phyloP scores from a whole-genome alignment of 352 stramenopile genomes.

The Plasmopara muralis region DNA sequence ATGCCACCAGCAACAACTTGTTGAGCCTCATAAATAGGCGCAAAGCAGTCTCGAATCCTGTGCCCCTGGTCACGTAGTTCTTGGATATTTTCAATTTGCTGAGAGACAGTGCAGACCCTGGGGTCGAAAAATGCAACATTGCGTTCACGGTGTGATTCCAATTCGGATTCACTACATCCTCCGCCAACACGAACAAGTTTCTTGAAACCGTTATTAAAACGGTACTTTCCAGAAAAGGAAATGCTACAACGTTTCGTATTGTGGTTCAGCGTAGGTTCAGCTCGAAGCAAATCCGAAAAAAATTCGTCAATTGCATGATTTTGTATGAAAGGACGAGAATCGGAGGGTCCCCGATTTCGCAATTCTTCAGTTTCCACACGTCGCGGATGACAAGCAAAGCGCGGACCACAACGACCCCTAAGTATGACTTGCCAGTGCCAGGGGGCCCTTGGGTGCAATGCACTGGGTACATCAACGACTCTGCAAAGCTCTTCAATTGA shows the following conservation, averaged over 20 bases:
- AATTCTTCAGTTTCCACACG: conserved; percentile 62
- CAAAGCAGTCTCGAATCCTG: conserved; percentile 28
- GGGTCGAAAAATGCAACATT: conserved; percentile 29
- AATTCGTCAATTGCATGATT: conserved; percentile 88
- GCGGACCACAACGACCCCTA: conserved; percentile 77
- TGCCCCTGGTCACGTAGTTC: conserved; percentile 28
- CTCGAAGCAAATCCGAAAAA: conserved; percentile 62
- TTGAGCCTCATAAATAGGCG: conserved; percentile 25
- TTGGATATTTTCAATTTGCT: conserved; percentile 30
- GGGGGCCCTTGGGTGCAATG: conserved; percentile 84
- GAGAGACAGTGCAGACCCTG: conserved; percentile 15
- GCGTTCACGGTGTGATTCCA: conserved; percentile 38
- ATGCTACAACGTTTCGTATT: background rate
- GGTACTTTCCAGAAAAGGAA: conserved; percentile 20
- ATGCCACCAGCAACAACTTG: conserved; percentile 6
- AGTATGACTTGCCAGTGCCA: conserved; percentile 87
- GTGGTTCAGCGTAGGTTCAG: conserved; percentile 33
- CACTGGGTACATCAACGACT: conserved; percentile 69
- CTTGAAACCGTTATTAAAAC: conserved; percentile 26
- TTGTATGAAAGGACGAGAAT: conserved; percentile 86
- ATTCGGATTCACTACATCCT: conserved; percentile 49
- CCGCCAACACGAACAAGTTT: conserved; percentile 58
- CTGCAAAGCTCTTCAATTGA: conserved; percentile 68
- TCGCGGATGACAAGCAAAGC: conserved; percentile 69
- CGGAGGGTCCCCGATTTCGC: conserved; percentile 55